Evolutionary conservation across 257 asterid genomes (phyloP).

Genomic region (Coffea eugenioides): DNA sequence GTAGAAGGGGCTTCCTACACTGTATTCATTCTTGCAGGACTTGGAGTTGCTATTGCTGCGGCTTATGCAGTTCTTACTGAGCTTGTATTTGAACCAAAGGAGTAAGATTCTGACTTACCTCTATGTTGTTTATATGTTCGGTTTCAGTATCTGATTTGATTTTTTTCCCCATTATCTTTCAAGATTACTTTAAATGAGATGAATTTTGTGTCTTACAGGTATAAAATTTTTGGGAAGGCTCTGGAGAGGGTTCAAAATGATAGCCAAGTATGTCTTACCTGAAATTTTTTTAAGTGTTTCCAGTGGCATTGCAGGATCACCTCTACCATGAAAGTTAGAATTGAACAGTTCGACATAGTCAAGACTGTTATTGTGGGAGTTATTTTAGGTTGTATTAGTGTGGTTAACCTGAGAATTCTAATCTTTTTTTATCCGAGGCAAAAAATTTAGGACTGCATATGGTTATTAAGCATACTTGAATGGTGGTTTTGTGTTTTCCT

Average conservation of each 20-base stretch:
- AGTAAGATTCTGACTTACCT: constrained; percentile 44
- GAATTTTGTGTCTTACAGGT: constrained; percentile 41
- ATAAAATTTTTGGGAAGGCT: constrained; percentile 81
- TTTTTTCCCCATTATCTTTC: constrained; percentile 11
- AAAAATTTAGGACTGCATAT: neutral
- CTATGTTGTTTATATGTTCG: neutral
- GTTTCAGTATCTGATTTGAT: neutral
- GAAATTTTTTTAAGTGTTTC: neutral
- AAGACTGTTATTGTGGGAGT: neutral
- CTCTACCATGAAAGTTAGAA: constrained; percentile 1
- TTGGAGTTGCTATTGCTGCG: constrained; percentile 81
- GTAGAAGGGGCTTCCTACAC: constrained; percentile 94
- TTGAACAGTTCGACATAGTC: neutral
- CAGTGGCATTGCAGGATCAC: neutral
- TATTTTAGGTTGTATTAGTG: neutral
- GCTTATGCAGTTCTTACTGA: constrained; percentile 89
- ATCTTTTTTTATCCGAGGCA: neutral
- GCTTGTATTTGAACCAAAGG: constrained; percentile 88
- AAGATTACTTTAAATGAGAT: constrained; percentile 14
- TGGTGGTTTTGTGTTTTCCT: neutral
- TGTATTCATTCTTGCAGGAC: constrained; percentile 82
- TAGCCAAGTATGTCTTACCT: constrained; percentile 54
- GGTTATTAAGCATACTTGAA: neutral
- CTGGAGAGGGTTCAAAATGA: constrained; percentile 82
- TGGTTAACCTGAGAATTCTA: neutral